phyloP scores from a whole-genome alignment of 345 rosid species.

The Excoecaria agallocha region DNA sequence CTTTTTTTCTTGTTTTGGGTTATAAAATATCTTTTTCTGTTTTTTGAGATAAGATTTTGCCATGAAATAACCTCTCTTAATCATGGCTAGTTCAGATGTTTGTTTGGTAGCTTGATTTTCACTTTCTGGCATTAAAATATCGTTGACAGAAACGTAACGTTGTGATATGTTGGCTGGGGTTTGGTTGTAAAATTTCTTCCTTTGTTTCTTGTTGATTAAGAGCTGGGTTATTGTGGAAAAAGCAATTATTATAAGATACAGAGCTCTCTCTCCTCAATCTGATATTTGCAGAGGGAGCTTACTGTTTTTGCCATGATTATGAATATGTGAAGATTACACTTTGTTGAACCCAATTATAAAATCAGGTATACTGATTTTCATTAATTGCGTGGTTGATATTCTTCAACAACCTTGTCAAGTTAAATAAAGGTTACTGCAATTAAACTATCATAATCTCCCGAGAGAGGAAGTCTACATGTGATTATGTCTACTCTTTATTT shows the following conservation, averaged over 20 bases:
- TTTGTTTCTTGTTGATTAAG: neutral
- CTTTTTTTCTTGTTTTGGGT: no score
- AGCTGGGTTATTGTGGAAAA: neutral
- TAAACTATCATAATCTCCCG: neutral
- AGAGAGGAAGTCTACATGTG: neutral
- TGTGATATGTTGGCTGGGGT: neutral
- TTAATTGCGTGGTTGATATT: neutral
- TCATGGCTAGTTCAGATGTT: neutral
- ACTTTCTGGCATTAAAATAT: neutral
- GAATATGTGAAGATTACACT: neutral
- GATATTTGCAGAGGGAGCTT: neutral
- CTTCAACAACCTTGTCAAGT: slow-evolving; percentile 5
- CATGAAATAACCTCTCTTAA: neutral
- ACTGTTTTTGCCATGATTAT: neutral
- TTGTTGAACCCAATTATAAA: neutral
- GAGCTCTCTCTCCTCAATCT: neutral
- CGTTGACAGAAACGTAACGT: neutral
- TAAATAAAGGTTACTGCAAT: neutral
- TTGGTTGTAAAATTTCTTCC: neutral
- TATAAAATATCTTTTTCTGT: neutral
- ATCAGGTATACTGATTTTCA: neutral
- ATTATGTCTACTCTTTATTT: neutral
- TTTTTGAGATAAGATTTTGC: neutral
- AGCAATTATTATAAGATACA: neutral
- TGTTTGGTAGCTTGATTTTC: neutral